Evolutionary conservation across 352 stramenopile species (phyloP).

Genomic region (Globisporangium paddicum): DNA sequence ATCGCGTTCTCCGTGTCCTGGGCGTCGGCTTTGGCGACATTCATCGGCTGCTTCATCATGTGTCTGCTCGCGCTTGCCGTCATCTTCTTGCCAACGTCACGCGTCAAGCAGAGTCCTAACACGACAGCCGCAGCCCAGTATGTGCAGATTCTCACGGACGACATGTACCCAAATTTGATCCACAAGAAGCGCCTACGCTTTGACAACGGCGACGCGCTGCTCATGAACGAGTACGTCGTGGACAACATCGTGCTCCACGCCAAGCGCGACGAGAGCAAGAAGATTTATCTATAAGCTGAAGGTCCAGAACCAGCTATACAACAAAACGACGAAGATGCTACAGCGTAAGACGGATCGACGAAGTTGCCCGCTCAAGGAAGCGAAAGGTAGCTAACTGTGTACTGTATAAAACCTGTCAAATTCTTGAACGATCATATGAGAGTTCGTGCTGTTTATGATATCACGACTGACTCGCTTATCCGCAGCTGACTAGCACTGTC

Average conservation of each 20-base stretch:
- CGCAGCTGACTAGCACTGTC: slow-evolving; percentile 9
- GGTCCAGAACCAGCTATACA: not conserved
- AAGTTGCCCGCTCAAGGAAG: not conserved
- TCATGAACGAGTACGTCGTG: slow-evolving; percentile 67
- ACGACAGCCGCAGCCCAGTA: slow-evolving; percentile 62
- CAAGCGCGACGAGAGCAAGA: slow-evolving; percentile 51
- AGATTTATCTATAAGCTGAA: slow-evolving; percentile 48
- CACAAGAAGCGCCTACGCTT: slow-evolving; percentile 72
- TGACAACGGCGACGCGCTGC: slow-evolving; percentile 51
- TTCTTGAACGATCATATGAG: too few species aligned
- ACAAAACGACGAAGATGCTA: not conserved
- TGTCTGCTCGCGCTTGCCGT: slow-evolving; percentile 49
- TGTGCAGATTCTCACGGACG: slow-evolving; percentile 66
- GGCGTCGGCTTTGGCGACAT: slow-evolving; percentile 39
- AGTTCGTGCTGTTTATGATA: too few species aligned
- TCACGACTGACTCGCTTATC: not conserved
- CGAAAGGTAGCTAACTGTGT: not conserved
- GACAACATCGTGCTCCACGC: slow-evolving; percentile 56
- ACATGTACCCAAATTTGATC: slow-evolving; percentile 61
- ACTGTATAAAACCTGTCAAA: too few species aligned
- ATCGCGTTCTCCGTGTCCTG: slow-evolving; percentile 44
- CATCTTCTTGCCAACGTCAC: slow-evolving; percentile 41
- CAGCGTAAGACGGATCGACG: not conserved
- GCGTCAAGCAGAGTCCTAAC: slow-evolving; percentile 51
- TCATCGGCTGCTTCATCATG: slow-evolving; percentile 47